phyloP scores from a whole-genome alignment of 2,329 filamentous ascomycete species.

The Paracorniculantispora psalliotae region DNA sequence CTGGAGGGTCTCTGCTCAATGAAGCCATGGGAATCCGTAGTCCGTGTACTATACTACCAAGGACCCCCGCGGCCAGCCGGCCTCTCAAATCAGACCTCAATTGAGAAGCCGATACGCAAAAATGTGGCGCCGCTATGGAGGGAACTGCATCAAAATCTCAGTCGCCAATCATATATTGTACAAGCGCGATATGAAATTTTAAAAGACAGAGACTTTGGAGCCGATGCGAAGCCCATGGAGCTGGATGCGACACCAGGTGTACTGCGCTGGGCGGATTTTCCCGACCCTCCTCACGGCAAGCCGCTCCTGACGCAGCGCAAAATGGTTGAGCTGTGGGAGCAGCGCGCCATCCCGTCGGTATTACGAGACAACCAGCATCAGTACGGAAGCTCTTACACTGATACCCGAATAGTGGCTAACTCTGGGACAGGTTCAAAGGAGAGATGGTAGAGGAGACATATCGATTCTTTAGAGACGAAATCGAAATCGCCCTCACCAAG shows the following conservation, averaged over 20 bases:
- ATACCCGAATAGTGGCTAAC: background rate
- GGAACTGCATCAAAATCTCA: conserved; percentile 50
- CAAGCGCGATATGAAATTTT: conserved; percentile 51
- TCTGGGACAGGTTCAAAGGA: conserved; percentile 40
- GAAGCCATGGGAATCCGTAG: conserved; percentile 44
- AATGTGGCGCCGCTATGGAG: conserved; percentile 41
- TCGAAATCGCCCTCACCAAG: conserved; percentile 49
- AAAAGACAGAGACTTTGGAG: conserved; percentile 43
- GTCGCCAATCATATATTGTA: conserved; percentile 52
- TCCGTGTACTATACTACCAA: conserved; percentile 50
- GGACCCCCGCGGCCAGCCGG: conserved; percentile 42
- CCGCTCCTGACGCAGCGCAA: conserved; percentile 47
- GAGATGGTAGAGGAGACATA: conserved; percentile 51
- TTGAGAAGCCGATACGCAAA: conserved; percentile 34
- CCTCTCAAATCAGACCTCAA: conserved; percentile 37
- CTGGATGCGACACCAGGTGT: conserved; percentile 42
- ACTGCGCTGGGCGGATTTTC: conserved; percentile 56
- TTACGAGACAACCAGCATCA: conserved; percentile 49
- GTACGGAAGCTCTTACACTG: conserved; percentile 29
- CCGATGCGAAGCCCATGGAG: conserved; percentile 27
- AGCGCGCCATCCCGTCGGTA: conserved; percentile 42
- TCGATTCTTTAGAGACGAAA: conserved; percentile 48
- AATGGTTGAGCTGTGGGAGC: conserved; percentile 52
- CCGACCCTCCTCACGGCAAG: conserved; percentile 49
- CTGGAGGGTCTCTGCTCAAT: conserved; percentile 55